Conservation (phyloP, 2,329 filamentous ascomycete species). For the Colletotrichum sp. region DNA sequence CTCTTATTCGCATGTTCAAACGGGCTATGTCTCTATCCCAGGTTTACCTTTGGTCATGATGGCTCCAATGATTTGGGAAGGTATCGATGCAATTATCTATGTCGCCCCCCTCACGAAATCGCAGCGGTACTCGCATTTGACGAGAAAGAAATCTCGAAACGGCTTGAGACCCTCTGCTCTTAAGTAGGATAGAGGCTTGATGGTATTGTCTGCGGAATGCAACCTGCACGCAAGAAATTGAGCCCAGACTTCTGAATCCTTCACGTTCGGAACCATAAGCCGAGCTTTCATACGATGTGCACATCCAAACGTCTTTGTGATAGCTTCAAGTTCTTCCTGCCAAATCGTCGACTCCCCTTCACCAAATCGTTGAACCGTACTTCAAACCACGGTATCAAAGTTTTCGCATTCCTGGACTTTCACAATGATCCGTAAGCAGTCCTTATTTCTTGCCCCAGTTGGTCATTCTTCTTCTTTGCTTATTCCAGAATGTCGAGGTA, state of each 20-base stretch:
- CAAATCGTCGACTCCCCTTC: neutral
- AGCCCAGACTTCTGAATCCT: neutral
- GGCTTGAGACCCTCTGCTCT: no score
- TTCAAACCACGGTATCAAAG: neutral
- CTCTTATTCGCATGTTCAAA: neutral
- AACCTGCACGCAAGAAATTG: neutral
- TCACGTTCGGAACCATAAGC: neutral
- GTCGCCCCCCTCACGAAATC: no score
- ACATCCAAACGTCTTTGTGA: neutral
- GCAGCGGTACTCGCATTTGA: no score
- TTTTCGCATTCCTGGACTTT: fast-evolving
- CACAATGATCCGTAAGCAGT: neutral
- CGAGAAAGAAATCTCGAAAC: neutral
- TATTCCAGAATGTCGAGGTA: neutral
- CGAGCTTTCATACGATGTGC: neutral
- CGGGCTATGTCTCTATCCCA: neutral
- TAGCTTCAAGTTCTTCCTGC: neutral
- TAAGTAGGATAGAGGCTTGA: neutral
- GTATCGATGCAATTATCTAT: neutral
- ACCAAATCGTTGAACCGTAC: neutral
- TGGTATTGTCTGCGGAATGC: neutral
- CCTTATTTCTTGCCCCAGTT: neutral
- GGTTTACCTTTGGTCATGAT: neutral
- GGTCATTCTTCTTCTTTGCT: neutral
- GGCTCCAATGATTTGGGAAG: neutral